phyloP scores from a whole-genome alignment of 2,329 filamentous ascomycete species.

The Nemania sp. region DNA sequence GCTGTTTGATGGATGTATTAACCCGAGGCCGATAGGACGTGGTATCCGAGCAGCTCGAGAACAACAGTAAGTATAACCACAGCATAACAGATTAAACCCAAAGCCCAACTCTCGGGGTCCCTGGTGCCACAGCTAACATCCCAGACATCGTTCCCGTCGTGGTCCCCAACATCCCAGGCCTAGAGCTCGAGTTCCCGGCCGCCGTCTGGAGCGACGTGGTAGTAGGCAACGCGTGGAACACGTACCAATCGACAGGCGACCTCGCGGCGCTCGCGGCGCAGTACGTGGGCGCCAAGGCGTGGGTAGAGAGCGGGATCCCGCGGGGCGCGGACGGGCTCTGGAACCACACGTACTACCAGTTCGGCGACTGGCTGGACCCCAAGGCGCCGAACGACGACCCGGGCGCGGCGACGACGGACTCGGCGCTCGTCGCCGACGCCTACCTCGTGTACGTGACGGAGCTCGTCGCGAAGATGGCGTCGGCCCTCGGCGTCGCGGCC shows the following conservation, averaged over 20 bases:
- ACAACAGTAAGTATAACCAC: slow-evolving; percentile 29
- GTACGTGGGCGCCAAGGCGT: slow-evolving; percentile 46
- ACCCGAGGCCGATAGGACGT: slow-evolving; percentile 44
- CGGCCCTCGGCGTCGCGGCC: slow-evolving; percentile 38
- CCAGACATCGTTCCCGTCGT: slow-evolving; percentile 38
- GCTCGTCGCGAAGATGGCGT: slow-evolving; percentile 44
- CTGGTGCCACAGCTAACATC: slow-evolving; percentile 8
- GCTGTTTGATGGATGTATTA: not conserved
- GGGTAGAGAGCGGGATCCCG: slow-evolving; percentile 45
- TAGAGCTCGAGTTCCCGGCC: slow-evolving; percentile 33
- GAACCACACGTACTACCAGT: slow-evolving; percentile 45
- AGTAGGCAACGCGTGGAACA: slow-evolving; percentile 47
- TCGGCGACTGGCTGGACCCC: slow-evolving; percentile 56
- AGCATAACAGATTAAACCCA: not conserved
- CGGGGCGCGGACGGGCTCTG: slow-evolving; percentile 46
- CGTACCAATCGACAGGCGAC: slow-evolving; percentile 48
- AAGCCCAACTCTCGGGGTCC: not conserved
- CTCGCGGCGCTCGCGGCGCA: slow-evolving; percentile 43
- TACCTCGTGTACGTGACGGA: slow-evolving; percentile 51
- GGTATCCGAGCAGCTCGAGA: slow-evolving; percentile 39
- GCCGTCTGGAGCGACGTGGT: slow-evolving; percentile 52
- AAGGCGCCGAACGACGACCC: slow-evolving; percentile 48
- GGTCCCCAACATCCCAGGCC: slow-evolving; percentile 37
- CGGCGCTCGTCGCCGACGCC: slow-evolving; percentile 50
- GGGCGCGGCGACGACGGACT: slow-evolving; percentile 46